Conservation (phyloP, 2,329 filamentous ascomycete species). For the Neophaeococcomyces aloes region DNA sequence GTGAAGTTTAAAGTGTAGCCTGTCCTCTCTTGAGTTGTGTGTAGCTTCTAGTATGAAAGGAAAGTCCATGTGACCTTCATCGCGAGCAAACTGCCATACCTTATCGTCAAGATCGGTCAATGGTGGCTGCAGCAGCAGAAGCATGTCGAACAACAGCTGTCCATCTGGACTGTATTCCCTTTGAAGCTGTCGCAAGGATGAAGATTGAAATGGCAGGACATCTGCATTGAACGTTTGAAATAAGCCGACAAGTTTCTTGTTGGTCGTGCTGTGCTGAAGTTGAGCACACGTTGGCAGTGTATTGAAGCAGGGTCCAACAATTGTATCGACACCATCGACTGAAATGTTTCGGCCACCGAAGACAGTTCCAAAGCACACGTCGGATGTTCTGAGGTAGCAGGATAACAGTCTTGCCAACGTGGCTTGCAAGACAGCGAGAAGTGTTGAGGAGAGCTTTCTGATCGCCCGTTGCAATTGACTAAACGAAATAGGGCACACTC, state of each 20-base stretch:
- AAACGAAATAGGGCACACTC: not conserved
- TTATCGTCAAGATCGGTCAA: conserved; percentile 33
- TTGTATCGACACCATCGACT: conserved; percentile 54
- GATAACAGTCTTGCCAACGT: conserved; percentile 60
- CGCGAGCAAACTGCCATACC: conserved; percentile 42
- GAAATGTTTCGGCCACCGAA: conserved; percentile 63
- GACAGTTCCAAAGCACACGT: conserved; percentile 81
- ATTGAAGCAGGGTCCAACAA: conserved; percentile 89
- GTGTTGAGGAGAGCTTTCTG: conserved; percentile 46
- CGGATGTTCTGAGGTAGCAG: conserved; percentile 44
- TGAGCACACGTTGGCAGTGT: conserved; percentile 63
- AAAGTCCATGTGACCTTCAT: conserved; percentile 50
- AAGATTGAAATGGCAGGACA: conserved; percentile 60
- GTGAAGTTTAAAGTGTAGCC: conserved; percentile 52
- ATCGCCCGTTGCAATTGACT: conserved; percentile 24
- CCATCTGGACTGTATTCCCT: conserved; percentile 36
- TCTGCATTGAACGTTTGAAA: conserved; percentile 54
- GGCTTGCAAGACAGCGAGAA: conserved; percentile 60
- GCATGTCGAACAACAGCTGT: conserved; percentile 61
- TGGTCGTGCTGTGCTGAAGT: conserved; percentile 39
- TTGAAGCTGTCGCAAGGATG: conserved; percentile 63
- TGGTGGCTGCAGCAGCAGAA: conserved; percentile 67
- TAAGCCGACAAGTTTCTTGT: conserved; percentile 47
- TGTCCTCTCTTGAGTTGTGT: conserved; percentile 44
- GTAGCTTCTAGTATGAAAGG: conserved; percentile 67